A percentile compares a stretch with the other conserved stretches of the same genome.
These are phyloP conservation scores for Phalaenopsis equestris DNA, from an alignment of 106 monocot species.

Conservation along the genomic window DNA sequence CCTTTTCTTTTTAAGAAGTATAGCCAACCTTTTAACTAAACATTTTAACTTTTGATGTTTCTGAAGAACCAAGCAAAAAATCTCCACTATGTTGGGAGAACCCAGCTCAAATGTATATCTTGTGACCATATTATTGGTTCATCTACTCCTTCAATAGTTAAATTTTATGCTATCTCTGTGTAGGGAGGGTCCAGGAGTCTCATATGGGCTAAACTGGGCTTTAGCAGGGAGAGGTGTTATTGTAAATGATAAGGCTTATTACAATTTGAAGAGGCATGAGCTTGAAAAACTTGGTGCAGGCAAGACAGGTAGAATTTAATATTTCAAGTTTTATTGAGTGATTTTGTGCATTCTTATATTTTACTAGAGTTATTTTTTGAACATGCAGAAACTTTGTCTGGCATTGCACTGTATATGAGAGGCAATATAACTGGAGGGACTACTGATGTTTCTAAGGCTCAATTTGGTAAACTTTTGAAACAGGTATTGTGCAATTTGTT, in stretches of 20 bases:
- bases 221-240: constrained; percentile 79
- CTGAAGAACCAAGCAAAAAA: neutral
- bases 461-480: constrained; percentile 79
- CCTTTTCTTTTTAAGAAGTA: neutral
- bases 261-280: constrained; percentile 59
- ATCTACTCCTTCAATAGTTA: neutral
- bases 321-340: neutral
- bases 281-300: constrained; percentile 54
- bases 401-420: constrained; percentile 59
- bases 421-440: constrained; percentile 47
- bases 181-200: constrained; percentile 48
- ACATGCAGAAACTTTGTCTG: constrained; percentile 38
- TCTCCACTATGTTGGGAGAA: neutral
- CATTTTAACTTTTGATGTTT: neutral
- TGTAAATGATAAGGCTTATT: constrained; percentile 67
- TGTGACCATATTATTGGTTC: neutral
- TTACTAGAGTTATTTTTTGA: neutral
- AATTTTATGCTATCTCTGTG: neutral
- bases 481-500: constrained; percentile 35
- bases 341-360: neutral
- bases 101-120: neutral
- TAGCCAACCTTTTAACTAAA: neutral
- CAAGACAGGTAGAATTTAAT: constrained; percentile 30
- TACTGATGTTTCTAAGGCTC: constrained; percentile 60
- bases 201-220: constrained; percentile 68